Base-by-base conservation (phyloP, 1,139 yeast species). In the Meyerozyma carpophila region DNA sequence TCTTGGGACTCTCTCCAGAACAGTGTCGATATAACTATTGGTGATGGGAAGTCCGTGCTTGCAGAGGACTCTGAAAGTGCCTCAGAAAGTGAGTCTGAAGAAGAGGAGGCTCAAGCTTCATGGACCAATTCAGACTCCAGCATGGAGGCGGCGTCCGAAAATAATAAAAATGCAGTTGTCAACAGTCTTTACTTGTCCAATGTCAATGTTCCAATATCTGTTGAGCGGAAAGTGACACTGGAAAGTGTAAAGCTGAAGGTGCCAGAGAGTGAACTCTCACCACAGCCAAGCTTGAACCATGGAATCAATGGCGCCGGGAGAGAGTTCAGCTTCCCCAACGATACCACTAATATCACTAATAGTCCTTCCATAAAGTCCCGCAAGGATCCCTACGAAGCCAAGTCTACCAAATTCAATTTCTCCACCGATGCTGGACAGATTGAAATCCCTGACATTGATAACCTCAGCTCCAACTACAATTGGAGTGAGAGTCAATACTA, bases 381-480 rank as follows among this genome's bases (percentile, higher is more conserved):
- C 27, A 41, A 43, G 13, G 39, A 44, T 9, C 41, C 48, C 2
- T 26, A 44, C 9, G 43, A 41, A 37, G 32, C 50, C 8, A 39
- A 39, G 39, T 51, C 47, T 41, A 54, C 67, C 1, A 55, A 65
- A 41, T 43, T 47, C 41, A 65, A 67, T 43, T 64, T 56, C 31
- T 59, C 68, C 1, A 49, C 52, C 4, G 44, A 57, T 1, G 56
- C 56, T 31, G 77, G 77, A 2, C 75, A 70, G 45, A 73, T 73
- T 29, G 75, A 70, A 46, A 73, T 73, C 21, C 77, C 78, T 0
- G 71, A 70, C 41, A 59, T 69, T 32, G 55, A 60, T 41, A 64
- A 62, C 43, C 31, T 39, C 42, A 5, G 24, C 34, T 9, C 31
- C 38, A 14, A 26, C 20, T 26, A 44, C n/a, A 47, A 37, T 3